Evolutionary conservation across 106 monocot genomes (phyloP).

Genomic region (Vanilla planifolia): DNA sequence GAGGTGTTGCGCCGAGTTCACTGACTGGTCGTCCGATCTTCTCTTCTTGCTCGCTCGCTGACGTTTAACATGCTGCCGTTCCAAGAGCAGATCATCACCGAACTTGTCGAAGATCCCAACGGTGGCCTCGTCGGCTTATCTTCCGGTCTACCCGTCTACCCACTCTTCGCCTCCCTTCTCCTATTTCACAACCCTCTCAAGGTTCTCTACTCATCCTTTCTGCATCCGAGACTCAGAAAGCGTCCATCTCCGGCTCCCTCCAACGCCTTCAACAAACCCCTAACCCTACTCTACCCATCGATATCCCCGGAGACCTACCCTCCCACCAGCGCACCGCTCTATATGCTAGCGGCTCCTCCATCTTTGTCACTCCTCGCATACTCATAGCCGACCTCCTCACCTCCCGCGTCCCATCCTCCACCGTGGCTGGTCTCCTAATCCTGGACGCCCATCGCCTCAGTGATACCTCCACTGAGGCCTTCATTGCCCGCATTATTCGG

Average conservation of each 20-base stretch:
- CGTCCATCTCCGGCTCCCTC: conserved; percentile 39
- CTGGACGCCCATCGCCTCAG: conserved; percentile 75
- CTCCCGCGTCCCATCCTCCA: conserved; percentile 16
- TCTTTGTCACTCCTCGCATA: conserved; percentile 43
- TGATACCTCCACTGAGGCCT: conserved; percentile 83
- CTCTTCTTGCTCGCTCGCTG: too few species aligned
- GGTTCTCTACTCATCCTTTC: conserved; percentile 72
- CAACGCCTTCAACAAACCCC: conserved; percentile 11
- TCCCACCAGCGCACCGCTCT: conserved; percentile 53
- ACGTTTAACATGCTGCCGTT: conserved; percentile 61
- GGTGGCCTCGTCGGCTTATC: conserved; percentile 80
- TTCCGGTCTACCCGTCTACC: conserved; percentile 65
- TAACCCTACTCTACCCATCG: conserved; percentile 20
- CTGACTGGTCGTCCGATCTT: too few species aligned
- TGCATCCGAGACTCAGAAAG: conserved; percentile 54
- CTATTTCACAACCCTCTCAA: conserved; percentile 43
- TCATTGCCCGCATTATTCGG: conserved; percentile 60
- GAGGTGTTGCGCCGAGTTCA: too few species aligned
- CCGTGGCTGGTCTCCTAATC: conserved; percentile 35
- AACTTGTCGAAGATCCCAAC: conserved; percentile 63
- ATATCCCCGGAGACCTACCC: conserved; percentile 59
- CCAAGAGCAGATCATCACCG: conserved; percentile 72
- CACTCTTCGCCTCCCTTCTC: conserved; percentile 65
- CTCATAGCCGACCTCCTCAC: conserved; percentile 34
- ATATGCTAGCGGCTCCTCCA: conserved; percentile 40